These are phyloP conservation scores for Mortierella sp. DNA, from an alignment of 371 early-diverging fungal species.

Conservation along the genomic window DNA sequence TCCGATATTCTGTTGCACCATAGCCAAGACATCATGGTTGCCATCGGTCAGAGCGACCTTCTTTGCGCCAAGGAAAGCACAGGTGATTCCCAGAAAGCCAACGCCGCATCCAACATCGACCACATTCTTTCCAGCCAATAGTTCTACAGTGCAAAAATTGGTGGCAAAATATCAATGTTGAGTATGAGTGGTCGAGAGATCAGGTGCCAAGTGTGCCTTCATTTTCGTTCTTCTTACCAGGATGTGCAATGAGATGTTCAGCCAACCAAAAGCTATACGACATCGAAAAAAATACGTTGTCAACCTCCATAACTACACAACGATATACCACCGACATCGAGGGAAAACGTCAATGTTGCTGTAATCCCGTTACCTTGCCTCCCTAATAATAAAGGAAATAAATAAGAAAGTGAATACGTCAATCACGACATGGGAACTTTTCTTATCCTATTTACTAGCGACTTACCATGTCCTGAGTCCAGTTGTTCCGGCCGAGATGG, in stretches of 20 bases:
- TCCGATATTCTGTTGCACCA: constrained; percentile 46
- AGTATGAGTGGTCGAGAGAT: neutral
- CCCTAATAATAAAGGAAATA: constrained; percentile 17
- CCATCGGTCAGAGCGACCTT: constrained; percentile 52
- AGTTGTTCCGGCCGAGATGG: constrained; percentile 51
- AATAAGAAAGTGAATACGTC: neutral
- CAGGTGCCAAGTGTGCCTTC: neutral
- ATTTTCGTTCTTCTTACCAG: constrained; percentile 24
- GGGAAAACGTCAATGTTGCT: neutral
- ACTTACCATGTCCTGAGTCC: constrained; percentile 53
- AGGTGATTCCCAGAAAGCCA: constrained; percentile 51
- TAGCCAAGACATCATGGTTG: constrained; percentile 42
- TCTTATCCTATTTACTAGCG: no score
- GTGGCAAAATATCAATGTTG: neutral
- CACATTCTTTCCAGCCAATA: constrained; percentile 45
- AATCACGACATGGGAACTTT: neutral
- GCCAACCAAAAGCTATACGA: constrained; percentile 48
- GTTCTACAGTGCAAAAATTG: constrained; percentile 14
- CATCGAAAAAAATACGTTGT: neutral
- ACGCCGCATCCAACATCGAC: constrained; percentile 57
- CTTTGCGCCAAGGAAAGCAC: constrained; percentile 44
- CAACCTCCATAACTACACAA: neutral
- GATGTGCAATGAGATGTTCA: constrained; percentile 47
- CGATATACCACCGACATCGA: neutral
- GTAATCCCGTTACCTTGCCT: constrained; percentile 50